Base-by-base conservation (phyloP, 75 land plant genomes). In the Gnetum montanum region DNA sequence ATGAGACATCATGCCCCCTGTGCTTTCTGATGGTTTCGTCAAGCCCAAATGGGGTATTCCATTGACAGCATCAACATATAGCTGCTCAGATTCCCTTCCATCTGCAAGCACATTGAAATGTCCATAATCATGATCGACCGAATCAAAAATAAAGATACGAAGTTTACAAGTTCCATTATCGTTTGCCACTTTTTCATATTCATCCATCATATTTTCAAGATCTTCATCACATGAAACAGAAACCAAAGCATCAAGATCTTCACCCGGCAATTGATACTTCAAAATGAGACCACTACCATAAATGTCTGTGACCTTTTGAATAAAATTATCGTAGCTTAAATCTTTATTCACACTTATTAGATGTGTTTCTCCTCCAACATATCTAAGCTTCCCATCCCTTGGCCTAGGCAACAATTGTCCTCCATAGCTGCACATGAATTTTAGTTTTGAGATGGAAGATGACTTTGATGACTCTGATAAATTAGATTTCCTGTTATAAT, bases 151-250 rank as follows among this genome's bases (percentile, higher is more conserved):
- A 67, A 94, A 94, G 7, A 94, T 44, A 7, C 98, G 60, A 37
- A 94, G 75, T 55, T 82, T 63, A 38, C 63, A 71, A 56, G 70
- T 69, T 23, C 86, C 82, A 33, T 64, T 84, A 49, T 26, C 29
- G 13, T 58, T 63, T 29, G 74, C 84, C 33, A 72, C 68, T 56
- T 69, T 77, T 46, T 75, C 70, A 54, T 85, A 89, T 48, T 93
- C 98, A 18, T 93, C 98, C 45, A 88, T 74, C 98, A 93, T 89
- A 46, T 93, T 77, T 44, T 72, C 77, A 44, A 93, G 69, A 65
- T 93, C 98, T 35, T 93, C 98, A 67, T 93, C 86, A 23, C 84
- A 84, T 24, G 90, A 85, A 8, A 93, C 90, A 7, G 98, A 93
- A 44, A 93, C 75, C 26, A 93, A 70, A 6, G 98, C 84, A 75